These are phyloP conservation scores for Phytopythium litorale DNA, from an alignment of 352 stramenopile genomes.

Conservation along the genomic window DNA sequence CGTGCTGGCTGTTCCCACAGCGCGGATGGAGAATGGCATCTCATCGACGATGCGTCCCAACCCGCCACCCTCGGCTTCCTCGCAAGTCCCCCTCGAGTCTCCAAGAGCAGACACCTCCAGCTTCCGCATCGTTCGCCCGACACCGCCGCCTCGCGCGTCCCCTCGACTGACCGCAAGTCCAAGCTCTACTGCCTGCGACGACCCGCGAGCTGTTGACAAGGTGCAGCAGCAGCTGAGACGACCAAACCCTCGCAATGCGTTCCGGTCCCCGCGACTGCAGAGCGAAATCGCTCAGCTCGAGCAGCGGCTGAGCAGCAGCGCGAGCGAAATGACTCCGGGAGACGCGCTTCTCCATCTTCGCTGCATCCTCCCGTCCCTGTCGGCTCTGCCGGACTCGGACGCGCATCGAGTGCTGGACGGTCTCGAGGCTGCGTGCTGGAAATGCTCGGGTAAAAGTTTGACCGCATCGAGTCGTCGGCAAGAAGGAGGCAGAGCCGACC, in stretches of 20 bases:
- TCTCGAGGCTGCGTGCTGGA: conserved; percentile 34
- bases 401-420: conserved; percentile 1
- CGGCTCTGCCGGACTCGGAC: not conserved
- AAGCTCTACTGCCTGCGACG: not conserved
- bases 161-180: not conserved
- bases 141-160: not conserved
- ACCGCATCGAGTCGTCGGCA: not conserved
- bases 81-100: not conserved
- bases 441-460: conserved; percentile 5
- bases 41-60: not conserved
- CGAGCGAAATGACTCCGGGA: conserved; percentile 19
- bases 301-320: conserved; percentile 9
- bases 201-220: not conserved
- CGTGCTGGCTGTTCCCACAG: not conserved
- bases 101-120: not conserved
- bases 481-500: not conserved
- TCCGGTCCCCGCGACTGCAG: conserved; percentile 28
- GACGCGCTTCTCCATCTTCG: conserved; percentile 26
- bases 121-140: not conserved
- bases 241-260: conserved; percentile 2
- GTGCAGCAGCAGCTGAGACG: not conserved
- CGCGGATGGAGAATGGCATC: not conserved
- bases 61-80: not conserved
- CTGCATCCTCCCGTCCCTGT: conserved; percentile 4
- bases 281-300: conserved; percentile 30